Conservation (phyloP, 116 monocot genomes). For the Iris pallida region DNA sequence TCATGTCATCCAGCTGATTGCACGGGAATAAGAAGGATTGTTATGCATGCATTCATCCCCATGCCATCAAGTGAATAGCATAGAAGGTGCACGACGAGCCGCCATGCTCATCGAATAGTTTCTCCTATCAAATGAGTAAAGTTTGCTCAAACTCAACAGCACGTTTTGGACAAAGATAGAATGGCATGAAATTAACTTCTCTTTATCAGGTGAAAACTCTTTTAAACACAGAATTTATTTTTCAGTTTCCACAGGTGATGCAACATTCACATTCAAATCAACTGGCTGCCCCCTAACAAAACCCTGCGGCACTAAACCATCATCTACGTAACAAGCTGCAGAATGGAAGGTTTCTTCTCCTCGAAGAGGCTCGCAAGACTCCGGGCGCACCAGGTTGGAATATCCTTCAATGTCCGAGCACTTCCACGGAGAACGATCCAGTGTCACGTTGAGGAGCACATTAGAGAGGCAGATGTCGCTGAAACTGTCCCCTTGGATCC, state of each 20-base stretch:
- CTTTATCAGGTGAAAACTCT: too few species aligned
- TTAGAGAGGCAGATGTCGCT: slow-evolving; percentile 63
- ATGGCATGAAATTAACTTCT: too few species aligned
- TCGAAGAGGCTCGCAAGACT: slow-evolving; percentile 44
- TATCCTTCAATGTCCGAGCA: slow-evolving; percentile 60
- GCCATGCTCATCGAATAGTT: too few species aligned
- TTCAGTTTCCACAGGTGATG: not conserved
- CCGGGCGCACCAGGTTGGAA: slow-evolving; percentile 54
- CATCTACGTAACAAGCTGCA: slow-evolving; percentile 39
- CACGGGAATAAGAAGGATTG: too few species aligned
- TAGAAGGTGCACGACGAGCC: too few species aligned
- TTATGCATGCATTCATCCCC: too few species aligned
- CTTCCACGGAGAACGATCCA: slow-evolving; percentile 43
- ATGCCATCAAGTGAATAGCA: too few species aligned
- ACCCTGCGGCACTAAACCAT: not conserved
- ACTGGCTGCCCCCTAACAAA: not conserved
- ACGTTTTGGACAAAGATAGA: too few species aligned
- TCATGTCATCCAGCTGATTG: too few species aligned
- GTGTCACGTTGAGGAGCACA: slow-evolving; percentile 36
- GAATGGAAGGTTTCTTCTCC: slow-evolving; percentile 22
- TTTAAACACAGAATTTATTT: too few species aligned
- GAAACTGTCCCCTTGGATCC: slow-evolving; percentile 57
- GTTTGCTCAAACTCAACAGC: too few species aligned
- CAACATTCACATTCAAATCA: not conserved
- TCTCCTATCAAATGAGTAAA: too few species aligned